Evolutionary conservation across 768 basidiomycete genomes (phyloP).

Genomic region (Daedaleopsis sinensis): DNA sequence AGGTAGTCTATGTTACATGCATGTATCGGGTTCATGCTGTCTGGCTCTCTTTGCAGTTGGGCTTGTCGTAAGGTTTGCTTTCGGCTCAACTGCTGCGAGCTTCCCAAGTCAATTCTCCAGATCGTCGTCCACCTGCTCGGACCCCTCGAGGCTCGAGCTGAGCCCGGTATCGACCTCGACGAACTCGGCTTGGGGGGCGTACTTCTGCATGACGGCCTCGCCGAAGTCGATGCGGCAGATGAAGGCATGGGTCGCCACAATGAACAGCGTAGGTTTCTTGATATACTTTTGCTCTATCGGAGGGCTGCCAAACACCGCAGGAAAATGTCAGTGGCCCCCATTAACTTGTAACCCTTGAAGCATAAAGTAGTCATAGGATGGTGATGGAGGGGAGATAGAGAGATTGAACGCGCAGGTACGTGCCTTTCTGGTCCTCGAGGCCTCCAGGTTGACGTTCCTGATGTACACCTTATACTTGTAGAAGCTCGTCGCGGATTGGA

Average conservation of each 20-base stretch:
- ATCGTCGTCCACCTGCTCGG: conserved; percentile 35
- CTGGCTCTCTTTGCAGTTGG: neutral
- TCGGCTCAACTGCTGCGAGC: neutral
- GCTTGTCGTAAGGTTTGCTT: neutral
- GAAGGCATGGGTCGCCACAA: conserved; percentile 36
- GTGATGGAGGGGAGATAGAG: neutral
- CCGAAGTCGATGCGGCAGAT: conserved; percentile 31
- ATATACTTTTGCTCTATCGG: conserved; percentile 28
- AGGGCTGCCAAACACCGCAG: conserved; percentile 7
- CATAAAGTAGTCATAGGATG: neutral
- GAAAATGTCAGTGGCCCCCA: too few species aligned
- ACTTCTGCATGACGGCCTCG: conserved; percentile 26
- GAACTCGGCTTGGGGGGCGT: conserved; percentile 30
- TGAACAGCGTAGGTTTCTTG: conserved; percentile 40
- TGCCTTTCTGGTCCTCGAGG: conserved; percentile 28
- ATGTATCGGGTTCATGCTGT: neutral
- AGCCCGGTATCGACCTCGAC: conserved; percentile 37
- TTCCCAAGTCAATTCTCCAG: conserved; percentile 36
- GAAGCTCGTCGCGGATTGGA: conserved; percentile 39
- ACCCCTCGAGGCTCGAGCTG: conserved; percentile 37
- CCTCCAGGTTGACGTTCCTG: conserved; percentile 27
- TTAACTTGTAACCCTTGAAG: too few species aligned
- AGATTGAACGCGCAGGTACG: neutral
- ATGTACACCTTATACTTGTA: conserved; percentile 38
- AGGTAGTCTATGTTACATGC: conserved; percentile 2